A percentile compares a stretch with the other conserved stretches of the same genome.
Evolutionary conservation across 768 basidiomycete genomes (phyloP).

Genomic region (Coprinopsis marcescibilis): DNA sequence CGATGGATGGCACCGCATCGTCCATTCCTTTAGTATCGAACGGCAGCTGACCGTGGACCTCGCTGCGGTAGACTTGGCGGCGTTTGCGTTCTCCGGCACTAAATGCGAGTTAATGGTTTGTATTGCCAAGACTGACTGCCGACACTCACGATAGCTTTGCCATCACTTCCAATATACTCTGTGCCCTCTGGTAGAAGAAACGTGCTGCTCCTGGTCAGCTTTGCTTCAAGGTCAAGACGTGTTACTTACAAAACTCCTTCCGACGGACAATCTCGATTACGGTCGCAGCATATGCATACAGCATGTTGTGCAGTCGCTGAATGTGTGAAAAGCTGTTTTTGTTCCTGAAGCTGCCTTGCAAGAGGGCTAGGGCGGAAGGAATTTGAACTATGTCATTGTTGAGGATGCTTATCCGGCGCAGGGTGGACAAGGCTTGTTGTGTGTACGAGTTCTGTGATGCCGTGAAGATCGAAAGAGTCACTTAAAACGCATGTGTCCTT

Average conservation of each 20-base stretch:
- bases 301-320: conserved; percentile 78
- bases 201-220: no score
- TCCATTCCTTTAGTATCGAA: conserved; percentile 82
- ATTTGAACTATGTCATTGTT: conserved; percentile 79
- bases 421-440: conserved; percentile 53
- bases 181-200: conserved; percentile 78
- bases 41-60: conserved; percentile 81
- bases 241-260: conserved; percentile 84
- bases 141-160: conserved; percentile 73
- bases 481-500: conserved; percentile 6
- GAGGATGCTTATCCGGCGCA: conserved; percentile 72
- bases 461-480: conserved; percentile 19
- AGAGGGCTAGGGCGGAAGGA: conserved; percentile 52
- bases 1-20: conserved; percentile 70
- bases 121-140: neutral
- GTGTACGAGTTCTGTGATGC: conserved; percentile 63
- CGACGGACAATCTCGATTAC: conserved; percentile 87
- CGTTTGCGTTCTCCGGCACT: conserved; percentile 77
- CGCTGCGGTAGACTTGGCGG: conserved; percentile 78
- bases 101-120: conserved; percentile 3
- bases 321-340: conserved; percentile 90
- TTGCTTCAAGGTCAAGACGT: no score
- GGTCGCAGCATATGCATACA: conserved; percentile 89
- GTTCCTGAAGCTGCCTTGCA: conserved; percentile 70
- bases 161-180: conserved; percentile 80